Evolutionary conservation across 2,329 filamentous ascomycete species (phyloP), one percentile per base, ranked within the genome.

Genomic region (Neofusicoccum ribis): DNA sequence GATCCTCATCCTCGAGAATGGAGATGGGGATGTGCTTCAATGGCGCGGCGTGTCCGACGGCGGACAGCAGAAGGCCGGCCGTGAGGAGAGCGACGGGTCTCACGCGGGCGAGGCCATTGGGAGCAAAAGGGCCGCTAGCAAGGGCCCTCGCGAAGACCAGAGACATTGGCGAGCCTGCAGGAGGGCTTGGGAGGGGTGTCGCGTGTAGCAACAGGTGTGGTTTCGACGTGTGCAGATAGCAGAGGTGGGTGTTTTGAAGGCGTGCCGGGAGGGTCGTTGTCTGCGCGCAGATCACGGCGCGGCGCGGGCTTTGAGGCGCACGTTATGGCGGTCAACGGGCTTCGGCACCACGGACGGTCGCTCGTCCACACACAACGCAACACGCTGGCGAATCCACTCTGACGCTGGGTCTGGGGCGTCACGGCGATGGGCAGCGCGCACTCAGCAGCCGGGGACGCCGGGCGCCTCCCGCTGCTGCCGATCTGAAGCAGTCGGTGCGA

Each of bases 21-120:
- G 65, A 61, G 11, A 73, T 58, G 41, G 70, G 60, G 60, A 70
- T 66, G 60, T 70, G 72, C 65, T 73, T 69, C 64, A 76, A 67
- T 44, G 76, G 76, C 50, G 77, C 68, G 44, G 75, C 76, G 63
- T 70, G 73, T 60, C 72, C 74, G 51, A 76, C 65, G 49, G 76
- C 74, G 65, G 72, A 69, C 61, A 72, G 72, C 67, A 70, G 70
- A 64, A 77, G 73, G 65, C 74, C 68, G 66, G 66, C 39, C 34
- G 77, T 67, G 69, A 70, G 69, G 63, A 73, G 50, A 65, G 70
- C 74, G 64, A 68, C 67, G 37, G 68, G 67, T 23, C 67, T 68
- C 49, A 56, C 49, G 58, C 70, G 66, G 15, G 70, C 69, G 62
- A 69, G 68, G 72, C 71, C 75, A 76, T 76, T 74, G 72, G 69